A percentile compares a stretch with the other conserved stretches of the same genome.
phyloP scores from a whole-genome alignment of 805 yeast genomes.

The Myxozyma geophila region DNA sequence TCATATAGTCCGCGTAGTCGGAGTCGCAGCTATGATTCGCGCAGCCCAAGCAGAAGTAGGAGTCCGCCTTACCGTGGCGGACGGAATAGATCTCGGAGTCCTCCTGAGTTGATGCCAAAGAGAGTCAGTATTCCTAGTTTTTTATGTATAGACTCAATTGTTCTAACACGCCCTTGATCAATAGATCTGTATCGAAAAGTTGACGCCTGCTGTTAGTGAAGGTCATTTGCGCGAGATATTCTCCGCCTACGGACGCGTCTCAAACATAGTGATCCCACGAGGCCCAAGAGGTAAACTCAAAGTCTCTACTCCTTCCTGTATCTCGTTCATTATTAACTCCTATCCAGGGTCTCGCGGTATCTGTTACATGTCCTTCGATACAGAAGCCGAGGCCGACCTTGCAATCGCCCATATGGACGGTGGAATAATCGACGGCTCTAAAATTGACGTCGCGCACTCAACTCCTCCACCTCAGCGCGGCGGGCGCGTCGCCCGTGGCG shows the following conservation, averaged over 20 bases:
- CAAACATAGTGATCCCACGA: slow-evolving; percentile 20
- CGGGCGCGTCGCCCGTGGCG: background rate
- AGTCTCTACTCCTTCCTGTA: background rate
- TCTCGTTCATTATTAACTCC: background rate
- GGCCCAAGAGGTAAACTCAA: background rate
- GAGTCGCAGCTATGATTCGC: slow-evolving; percentile 25
- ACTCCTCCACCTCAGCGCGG: slow-evolving; percentile 13
- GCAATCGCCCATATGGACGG: slow-evolving; percentile 36
- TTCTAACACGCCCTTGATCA: background rate
- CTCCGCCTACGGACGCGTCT: slow-evolving; percentile 28
- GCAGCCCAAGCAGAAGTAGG: slow-evolving; percentile 21
- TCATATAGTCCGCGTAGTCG: slow-evolving; percentile 17
- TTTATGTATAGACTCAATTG: background rate
- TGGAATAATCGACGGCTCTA: slow-evolving; percentile 32
- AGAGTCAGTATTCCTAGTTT: background rate
- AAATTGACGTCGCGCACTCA: slow-evolving; percentile 21
- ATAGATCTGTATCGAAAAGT: slow-evolving; percentile 27
- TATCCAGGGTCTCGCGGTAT: slow-evolving; percentile 10
- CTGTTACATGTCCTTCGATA: slow-evolving; percentile 26
- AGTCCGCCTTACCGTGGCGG: slow-evolving; percentile 10
- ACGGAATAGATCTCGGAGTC: background rate
- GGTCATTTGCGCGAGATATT: slow-evolving; percentile 35
- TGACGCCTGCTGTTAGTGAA: slow-evolving; percentile 29
- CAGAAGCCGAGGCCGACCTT: slow-evolving; percentile 25
- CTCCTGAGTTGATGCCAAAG: slow-evolving; percentile 13